Evolutionary conservation across 306 rosid species (phyloP), one percentile per base, ranked within the genome.

Genomic region (Castanea crenata): DNA sequence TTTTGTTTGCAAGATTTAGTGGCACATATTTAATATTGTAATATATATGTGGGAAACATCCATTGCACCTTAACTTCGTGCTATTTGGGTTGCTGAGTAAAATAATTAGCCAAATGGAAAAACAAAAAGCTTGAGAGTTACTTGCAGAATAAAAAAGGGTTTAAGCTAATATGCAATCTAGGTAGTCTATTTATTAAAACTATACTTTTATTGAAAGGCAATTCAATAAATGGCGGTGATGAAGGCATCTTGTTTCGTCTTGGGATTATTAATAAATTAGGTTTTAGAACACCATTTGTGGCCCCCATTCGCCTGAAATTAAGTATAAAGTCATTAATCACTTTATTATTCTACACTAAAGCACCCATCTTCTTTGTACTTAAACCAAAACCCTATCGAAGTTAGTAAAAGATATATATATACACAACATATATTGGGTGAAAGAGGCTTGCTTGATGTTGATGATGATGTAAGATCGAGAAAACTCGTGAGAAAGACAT

Each of bases 261-360:
- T 79, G 49, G 29, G 73, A 61, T 71, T 78, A 81, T 81, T 83
- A 82, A 89, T 83, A 82, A 89, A 86, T 88, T 79, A 78, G 79
- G 81, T 89, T 79, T 85, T 29, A 32, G 76, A 85, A 79, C 63
- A 78, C 71, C 57, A 78, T 62, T 27, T 69, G 55, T 57, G 74
- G 82, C 32, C 85, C 71, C 78, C 4, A 5, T 12, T 75, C 55
- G 52, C 75, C 75, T 41, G 54, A 73, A 83, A 58, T 80, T 14
- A 13, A 80, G 57, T 67, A 35, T 51, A 77, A 74, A 85, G 83
- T 78, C 76, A 81, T 41, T 74, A 29, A 72, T 64, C 76, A 63
- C 81, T 76, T 75, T 74, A 69, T 31, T 73, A 63, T 71, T 64
- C 55, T 31, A 55, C 41, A 71, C 19, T 82, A 69, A 80, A 61